Base-by-base conservation (phyloP, 768 basidiomycete species). In the Sporobolomyces phaffii region DNA sequence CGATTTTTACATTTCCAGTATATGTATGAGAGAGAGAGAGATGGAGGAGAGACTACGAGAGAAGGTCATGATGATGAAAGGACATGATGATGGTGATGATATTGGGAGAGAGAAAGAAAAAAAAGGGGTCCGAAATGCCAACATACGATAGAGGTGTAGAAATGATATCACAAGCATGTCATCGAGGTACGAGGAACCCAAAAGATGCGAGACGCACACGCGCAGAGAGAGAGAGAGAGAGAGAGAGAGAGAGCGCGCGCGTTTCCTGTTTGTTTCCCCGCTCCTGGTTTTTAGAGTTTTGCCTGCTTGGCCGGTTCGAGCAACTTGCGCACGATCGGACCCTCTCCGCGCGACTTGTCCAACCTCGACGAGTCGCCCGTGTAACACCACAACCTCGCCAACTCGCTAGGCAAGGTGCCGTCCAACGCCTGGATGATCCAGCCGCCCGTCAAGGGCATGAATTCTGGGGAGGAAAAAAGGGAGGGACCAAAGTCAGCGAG, bases 371-470 rank as follows among this genome's bases (percentile, higher is more conserved):
- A 17, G 50, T 68, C 66, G 31, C 66, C 66, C 24, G 47, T 11
- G 57, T 87, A 78, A 0, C 87, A 81, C 77, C 94, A 93, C 74
- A 85, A 86, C 38, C 77, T 74, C 4, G 78, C 79, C 24, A 87
- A 77, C 0, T 78, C 77, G 2, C 82, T 75, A 1, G 84, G 80
- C 5, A 91, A 79, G 36, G 79, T 85, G 1, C 83, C 83, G 75
- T 90, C 82, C 33, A 94, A 81, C 1, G 85, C 81, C 69, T 88
- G 86, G 9, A 84, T 85, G 33, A 93, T 86, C 44, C 94, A 80
- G 13, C 82, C 76, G 6, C 93, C 92, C 58, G 96, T 82, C 20
- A 86, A 84, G 5, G 93, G 93, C 15, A 94, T 81, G 80, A 96
- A 96, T 88, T 98, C 62, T 22, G 29, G 22, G 33, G n/a, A 24